A percentile compares a stretch with the other conserved stretches of the same genome.
Conservation (phyloP, 1,284 basidiomycete species). For the Ceratobasidium sp. region DNA sequence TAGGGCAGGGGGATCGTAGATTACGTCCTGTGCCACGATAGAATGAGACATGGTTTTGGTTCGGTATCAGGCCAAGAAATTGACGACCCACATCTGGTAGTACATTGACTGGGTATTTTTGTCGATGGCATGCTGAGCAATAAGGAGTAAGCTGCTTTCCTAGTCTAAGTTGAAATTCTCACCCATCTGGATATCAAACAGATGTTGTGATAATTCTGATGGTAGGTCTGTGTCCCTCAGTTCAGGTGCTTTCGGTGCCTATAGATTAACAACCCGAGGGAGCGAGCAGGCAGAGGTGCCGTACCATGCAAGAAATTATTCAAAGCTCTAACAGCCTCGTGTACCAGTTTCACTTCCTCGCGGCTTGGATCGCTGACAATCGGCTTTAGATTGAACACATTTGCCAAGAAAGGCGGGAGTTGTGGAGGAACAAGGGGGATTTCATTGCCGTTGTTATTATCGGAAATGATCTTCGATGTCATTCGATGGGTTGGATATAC, state of each 20-base stretch:
- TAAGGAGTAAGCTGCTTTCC: too few relatives aligned
- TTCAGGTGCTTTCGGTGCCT: not conserved
- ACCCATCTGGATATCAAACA: constrained; percentile 3
- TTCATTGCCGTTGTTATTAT: not conserved
- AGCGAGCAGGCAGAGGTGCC: not conserved
- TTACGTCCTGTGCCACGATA: too few relatives aligned
- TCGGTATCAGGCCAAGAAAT: not conserved
- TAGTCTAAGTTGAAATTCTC: not conserved
- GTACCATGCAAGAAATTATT: not conserved
- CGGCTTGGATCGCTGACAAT: not conserved
- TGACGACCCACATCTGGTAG: not conserved
- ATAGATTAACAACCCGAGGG: not conserved
- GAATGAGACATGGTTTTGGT: too few relatives aligned
- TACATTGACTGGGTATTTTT: not conserved
- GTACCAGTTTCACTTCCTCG: not conserved
- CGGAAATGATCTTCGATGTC: too few relatives aligned
- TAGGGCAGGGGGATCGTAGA: not conserved
- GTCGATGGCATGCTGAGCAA: not conserved
- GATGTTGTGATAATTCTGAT: not conserved
- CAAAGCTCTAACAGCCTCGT: not conserved
- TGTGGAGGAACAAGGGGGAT: not conserved
- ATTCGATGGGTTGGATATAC: too few relatives aligned
- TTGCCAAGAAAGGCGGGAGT: not conserved
- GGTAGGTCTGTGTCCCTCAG: not conserved
- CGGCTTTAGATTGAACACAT: not conserved